These are phyloP conservation scores for Spiraea crenata DNA, from an alignment of 331 rosid genomes.

Conservation along the genomic window DNA sequence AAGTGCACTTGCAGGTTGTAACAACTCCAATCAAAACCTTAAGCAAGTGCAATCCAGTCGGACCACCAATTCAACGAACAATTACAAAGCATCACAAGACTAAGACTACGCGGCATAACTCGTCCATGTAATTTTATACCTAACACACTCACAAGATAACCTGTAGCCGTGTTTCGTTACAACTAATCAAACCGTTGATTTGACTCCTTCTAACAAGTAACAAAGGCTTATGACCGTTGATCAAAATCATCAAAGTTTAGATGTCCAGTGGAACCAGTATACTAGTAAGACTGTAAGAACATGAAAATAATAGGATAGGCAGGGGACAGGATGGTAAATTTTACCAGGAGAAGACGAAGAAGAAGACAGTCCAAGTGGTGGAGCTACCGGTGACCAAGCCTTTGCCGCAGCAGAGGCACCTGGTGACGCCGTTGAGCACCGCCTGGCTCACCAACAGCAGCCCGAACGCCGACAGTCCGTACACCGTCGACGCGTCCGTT, in stretches of 20 bases:
- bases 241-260: neutral
- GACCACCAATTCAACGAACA: neutral
- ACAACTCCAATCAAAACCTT: neutral
- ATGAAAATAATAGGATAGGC: neutral
- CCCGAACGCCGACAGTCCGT: slow-evolving; percentile 70
- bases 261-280: neutral
- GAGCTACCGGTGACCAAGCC: slow-evolving; percentile 67
- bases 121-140: no score
- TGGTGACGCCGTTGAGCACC: slow-evolving; percentile 63
- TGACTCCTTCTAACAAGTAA: neutral
- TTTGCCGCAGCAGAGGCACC: slow-evolving; percentile 89
- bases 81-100: no score
- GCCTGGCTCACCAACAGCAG: slow-evolving; percentile 63
- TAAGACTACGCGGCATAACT: no score
- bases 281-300: neutral
- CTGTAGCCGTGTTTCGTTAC: no score
- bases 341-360: slow-evolving; percentile 81
- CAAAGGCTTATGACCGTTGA: neutral
- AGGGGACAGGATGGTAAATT: neutral
- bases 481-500: slow-evolving; percentile 84
- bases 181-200: neutral
- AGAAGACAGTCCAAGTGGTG: slow-evolving; percentile 59
- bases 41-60: neutral
- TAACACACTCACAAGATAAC: no score
- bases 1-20: neutral